Conservation (phyloP, 176 grass and related monocot genomes). For the Lolium rigidum region DNA sequence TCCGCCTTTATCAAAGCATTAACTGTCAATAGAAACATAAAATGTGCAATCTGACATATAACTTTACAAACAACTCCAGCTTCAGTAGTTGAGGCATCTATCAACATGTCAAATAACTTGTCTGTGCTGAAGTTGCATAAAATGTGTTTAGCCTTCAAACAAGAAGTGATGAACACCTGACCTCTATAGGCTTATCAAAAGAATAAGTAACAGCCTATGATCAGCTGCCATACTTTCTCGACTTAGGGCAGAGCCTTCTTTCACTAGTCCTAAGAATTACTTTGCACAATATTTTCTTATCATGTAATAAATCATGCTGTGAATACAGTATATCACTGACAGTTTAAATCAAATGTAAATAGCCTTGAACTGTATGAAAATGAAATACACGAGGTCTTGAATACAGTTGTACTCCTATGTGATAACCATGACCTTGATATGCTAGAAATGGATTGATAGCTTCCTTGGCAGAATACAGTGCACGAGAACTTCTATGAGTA, state of each 20-base stretch:
- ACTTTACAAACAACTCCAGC: neutral
- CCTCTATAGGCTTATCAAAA: neutral
- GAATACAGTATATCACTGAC: neutral
- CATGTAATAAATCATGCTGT: neutral
- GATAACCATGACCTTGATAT: neutral
- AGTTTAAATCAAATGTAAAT: neutral
- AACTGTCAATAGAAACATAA: neutral
- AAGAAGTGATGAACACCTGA: neutral
- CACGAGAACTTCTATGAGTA: neutral
- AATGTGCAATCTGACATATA: neutral
- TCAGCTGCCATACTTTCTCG: neutral
- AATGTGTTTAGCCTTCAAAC: neutral
- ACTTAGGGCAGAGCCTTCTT: neutral
- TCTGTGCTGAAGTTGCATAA: neutral
- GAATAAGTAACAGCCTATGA: neutral
- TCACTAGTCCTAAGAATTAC: neutral
- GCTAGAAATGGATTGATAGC: slow-evolving; percentile 1
- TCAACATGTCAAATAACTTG: neutral
- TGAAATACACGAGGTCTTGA: neutral
- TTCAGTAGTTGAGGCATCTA: neutral
- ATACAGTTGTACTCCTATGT: neutral
- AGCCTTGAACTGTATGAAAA: neutral
- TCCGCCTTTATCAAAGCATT: neutral
- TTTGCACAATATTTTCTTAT: neutral
- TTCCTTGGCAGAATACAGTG: neutral